Conservation (phyloP, 163 green algal genomes). For the Volvox carteri region DNA sequence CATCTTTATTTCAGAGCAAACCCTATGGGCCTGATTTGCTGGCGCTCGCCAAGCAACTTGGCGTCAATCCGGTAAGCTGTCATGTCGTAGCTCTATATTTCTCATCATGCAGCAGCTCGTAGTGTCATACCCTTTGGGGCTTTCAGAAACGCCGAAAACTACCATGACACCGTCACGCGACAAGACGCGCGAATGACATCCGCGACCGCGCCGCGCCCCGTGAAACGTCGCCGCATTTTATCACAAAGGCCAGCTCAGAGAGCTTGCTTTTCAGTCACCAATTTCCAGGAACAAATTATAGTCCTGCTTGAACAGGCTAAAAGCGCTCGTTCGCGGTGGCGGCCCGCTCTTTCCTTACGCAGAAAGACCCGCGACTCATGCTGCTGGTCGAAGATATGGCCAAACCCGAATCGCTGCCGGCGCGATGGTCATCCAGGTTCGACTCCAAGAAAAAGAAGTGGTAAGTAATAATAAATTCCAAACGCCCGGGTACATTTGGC, state of each 20-base stretch:
- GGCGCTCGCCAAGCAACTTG: constrained; percentile 36
- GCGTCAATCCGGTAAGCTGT: constrained; percentile 18
- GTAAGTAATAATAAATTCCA: constrained; percentile 4
- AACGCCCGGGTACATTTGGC: too few species aligned
- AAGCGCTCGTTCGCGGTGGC: too few species aligned
- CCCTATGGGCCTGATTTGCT: constrained; percentile 23
- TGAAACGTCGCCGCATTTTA: too few species aligned
- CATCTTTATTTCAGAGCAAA: not conserved
- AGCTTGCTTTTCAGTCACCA: too few species aligned
- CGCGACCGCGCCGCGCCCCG: too few species aligned
- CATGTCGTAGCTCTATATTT: not conserved
- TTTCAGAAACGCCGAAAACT: not conserved
- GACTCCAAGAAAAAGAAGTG: constrained; percentile 11
- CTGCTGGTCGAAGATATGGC: constrained; percentile 51
- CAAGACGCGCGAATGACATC: too few species aligned
- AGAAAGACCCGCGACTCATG: constrained; percentile 43
- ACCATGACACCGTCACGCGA: not conserved
- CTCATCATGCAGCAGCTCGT: not conserved
- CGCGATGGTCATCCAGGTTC: constrained; percentile 27
- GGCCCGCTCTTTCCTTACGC: not conserved
- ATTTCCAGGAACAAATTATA: too few species aligned
- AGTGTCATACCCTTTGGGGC: not conserved
- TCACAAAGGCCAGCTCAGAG: too few species aligned
- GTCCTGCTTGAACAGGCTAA: too few species aligned
- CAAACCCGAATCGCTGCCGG: constrained; percentile 31